These are phyloP conservation scores for Cladosporium sp. DNA, from an alignment of 2,329 filamentous ascomycete genomes.

Conservation along the genomic window DNA sequence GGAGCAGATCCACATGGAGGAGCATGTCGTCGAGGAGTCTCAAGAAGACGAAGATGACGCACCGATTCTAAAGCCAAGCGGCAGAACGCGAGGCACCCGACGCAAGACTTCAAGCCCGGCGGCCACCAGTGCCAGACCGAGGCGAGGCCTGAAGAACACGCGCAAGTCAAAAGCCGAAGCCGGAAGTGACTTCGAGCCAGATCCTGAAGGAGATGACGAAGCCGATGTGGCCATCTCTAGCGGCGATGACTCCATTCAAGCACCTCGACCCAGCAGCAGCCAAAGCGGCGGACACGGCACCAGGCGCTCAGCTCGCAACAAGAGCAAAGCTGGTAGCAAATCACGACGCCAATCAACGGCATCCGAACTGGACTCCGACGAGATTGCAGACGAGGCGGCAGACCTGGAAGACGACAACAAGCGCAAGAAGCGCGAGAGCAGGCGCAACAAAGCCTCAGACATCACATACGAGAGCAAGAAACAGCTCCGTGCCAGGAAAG, in stretches of 20 bases:
- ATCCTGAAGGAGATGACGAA: constrained; percentile 50
- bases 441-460: constrained; percentile 15
- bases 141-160: constrained; percentile 38
- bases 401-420: constrained; percentile 51
- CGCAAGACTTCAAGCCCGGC: constrained; percentile 28
- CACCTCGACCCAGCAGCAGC: constrained; percentile 40
- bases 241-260: constrained; percentile 43
- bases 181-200: constrained; percentile 61
- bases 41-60: constrained; percentile 55
- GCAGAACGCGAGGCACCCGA: constrained; percentile 33
- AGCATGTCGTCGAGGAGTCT: constrained; percentile 37
- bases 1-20: constrained; percentile 28
- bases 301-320: constrained; percentile 49
- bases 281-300: constrained; percentile 41
- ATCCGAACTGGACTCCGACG: constrained; percentile 42
- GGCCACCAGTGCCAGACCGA: constrained; percentile 25
- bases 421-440: constrained; percentile 37
- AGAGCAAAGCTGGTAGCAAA: constrained; percentile 33
- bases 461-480: constrained; percentile 31
- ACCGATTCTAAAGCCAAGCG: constrained; percentile 44
- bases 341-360: constrained; percentile 25
- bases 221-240: constrained; percentile 50
- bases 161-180: constrained; percentile 40
- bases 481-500: constrained; percentile 59
- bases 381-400: constrained; percentile 53